Conservation (phyloP, 495 filamentous ascomycete genomes). For the Penicillium turbatum region DNA sequence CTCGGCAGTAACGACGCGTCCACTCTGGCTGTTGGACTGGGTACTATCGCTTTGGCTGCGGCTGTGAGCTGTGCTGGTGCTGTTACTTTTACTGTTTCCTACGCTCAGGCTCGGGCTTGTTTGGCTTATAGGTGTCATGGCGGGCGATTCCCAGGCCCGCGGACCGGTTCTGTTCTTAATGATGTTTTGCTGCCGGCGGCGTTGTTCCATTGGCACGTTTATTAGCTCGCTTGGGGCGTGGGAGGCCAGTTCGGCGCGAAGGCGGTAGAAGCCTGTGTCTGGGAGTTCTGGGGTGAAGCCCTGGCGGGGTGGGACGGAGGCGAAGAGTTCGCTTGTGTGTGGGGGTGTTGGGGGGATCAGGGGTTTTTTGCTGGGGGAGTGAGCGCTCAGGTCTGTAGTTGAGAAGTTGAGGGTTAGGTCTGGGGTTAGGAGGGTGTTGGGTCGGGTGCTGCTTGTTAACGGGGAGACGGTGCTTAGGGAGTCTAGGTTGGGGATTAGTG, state of each 20-base stretch:
- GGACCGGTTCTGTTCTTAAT: background rate
- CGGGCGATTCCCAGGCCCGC: background rate
- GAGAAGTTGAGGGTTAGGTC: background rate
- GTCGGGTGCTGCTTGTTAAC: background rate
- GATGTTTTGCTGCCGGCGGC: background rate
- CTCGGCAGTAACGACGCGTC: slow-evolving; percentile 24
- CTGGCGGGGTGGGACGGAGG: slow-evolving; percentile 5
- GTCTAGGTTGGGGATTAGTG: background rate
- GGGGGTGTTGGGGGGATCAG: background rate
- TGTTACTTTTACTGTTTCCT: too few relatives aligned
- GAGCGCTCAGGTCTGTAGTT: background rate
- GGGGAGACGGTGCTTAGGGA: background rate
- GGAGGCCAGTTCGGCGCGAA: slow-evolving; percentile 28
- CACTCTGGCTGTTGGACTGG: background rate
- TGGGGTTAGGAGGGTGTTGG: background rate
- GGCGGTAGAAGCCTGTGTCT: slow-evolving; percentile 32
- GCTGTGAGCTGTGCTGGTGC: background rate
- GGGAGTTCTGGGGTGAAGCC: slow-evolving; percentile 24
- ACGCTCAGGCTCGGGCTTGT: background rate
- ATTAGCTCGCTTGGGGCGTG: slow-evolving; percentile 32
- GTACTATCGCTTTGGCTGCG: background rate
- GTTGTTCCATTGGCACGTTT: slow-evolving; percentile 24
- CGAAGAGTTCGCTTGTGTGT: slow-evolving; percentile 5
- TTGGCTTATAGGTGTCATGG: background rate
- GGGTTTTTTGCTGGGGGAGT: background rate